Percentiles rank a stretch among this genome's conserved stretches.
Evolutionary conservation across 2,329 filamentous ascomycete genomes (phyloP).

Genomic region (Exophiala phaeomuriformis): DNA sequence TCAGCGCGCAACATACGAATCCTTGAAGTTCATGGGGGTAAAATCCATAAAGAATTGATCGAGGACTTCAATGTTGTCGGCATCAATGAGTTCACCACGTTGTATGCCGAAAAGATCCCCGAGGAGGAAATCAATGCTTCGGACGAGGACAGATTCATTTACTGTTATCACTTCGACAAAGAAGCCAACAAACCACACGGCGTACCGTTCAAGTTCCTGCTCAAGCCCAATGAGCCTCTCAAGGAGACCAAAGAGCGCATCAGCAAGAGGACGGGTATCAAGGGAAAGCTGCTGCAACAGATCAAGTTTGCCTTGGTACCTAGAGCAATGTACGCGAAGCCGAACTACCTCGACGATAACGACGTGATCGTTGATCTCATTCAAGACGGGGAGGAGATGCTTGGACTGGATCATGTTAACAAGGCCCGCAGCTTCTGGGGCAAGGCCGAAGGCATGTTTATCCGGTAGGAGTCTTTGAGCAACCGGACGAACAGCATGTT

Average conservation of each 20-base stretch:
- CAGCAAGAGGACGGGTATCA: slow-evolving; percentile 84
- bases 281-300: slow-evolving; percentile 97
- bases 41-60: slow-evolving; percentile 71
- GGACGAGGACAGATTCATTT: slow-evolving; percentile 61
- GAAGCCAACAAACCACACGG: slow-evolving; percentile 79
- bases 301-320: slow-evolving; percentile 87
- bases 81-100: slow-evolving; percentile 74
- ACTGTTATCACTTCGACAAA: slow-evolving; percentile 86
- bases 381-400: slow-evolving; percentile 66
- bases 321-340: slow-evolving; percentile 64
- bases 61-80: slow-evolving; percentile 66
- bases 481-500: neutral
- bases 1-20: slow-evolving; percentile 65
- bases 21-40: slow-evolving; percentile 74
- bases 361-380: slow-evolving; percentile 49
- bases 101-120: slow-evolving; percentile 75
- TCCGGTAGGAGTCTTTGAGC: slow-evolving; percentile 29
- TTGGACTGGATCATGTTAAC: slow-evolving; percentile 60
- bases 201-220: slow-evolving; percentile 80
- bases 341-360: slow-evolving; percentile 74
- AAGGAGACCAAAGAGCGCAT: slow-evolving; percentile 90
- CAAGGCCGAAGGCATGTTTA: slow-evolving; percentile 58
- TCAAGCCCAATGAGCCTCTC: slow-evolving; percentile 79
- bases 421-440: slow-evolving; percentile 54
- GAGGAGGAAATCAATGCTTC: slow-evolving; percentile 58